These are phyloP conservation scores for Purpureocillium lavendulum DNA, from an alignment of 2,329 filamentous ascomycete genomes.

Conservation along the genomic window DNA sequence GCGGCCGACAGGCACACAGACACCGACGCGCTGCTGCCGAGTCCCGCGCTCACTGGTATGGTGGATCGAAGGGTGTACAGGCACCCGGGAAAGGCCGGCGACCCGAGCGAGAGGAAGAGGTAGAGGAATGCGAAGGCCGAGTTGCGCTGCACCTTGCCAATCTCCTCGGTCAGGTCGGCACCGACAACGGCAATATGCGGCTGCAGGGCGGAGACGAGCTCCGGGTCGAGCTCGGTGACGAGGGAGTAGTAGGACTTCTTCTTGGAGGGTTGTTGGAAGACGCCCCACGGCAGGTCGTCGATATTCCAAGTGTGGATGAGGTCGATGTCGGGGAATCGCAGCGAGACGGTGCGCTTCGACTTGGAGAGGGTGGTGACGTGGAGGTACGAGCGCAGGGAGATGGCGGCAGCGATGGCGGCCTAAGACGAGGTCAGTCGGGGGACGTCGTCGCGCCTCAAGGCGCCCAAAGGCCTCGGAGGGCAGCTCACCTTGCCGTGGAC, in stretches of 20 bases:
- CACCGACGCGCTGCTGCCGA: conserved; percentile 92
- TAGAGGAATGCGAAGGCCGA: conserved; percentile 86
- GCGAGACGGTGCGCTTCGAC: conserved; percentile 76
- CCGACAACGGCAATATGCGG: conserved; percentile 72
- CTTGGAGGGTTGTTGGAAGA: conserved; percentile 72
- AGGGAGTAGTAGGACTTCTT: conserved; percentile 94
- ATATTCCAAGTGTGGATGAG: conserved; percentile 92
- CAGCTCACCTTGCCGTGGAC: conserved; percentile 78
- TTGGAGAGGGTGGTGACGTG: conserved; percentile 92
- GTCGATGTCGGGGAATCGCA: conserved; percentile 86
- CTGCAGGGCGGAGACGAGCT: conserved; percentile 72
- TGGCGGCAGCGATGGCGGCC: conserved; percentile 89
- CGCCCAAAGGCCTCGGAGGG: neutral
- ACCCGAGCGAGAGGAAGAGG: conserved; percentile 81
- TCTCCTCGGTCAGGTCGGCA: conserved; percentile 52
- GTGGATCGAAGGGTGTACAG: conserved; percentile 89
- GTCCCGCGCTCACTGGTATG: conserved; percentile 82
- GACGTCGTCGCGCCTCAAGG: neutral
- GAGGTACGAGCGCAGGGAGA: conserved; percentile 91
- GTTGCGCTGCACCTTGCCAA: conserved; percentile 75
- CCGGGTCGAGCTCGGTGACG: conserved; percentile 73
- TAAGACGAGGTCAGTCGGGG: conserved; percentile 21
- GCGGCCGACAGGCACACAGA: conserved; percentile 81
- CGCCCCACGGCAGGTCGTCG: conserved; percentile 77
- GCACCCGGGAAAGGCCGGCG: conserved; percentile 68